phyloP scores from a whole-genome alignment of 805 yeast species.

The Cyberlindnera mississippiensis region DNA sequence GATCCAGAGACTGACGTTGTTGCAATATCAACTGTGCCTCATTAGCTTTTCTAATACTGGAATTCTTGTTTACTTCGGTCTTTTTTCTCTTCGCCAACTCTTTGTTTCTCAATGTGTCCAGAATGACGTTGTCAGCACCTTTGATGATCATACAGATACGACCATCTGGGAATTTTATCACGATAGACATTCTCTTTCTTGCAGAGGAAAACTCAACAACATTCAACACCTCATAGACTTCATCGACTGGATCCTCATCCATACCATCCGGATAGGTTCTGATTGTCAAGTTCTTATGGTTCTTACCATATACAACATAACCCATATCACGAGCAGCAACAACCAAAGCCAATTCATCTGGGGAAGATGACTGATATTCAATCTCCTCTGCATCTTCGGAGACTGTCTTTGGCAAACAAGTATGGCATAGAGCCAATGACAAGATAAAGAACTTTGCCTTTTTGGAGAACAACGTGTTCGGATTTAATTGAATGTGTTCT shows the following conservation, averaged over 20 bases:
- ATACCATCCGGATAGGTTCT: conserved; percentile 84
- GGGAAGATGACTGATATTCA: conserved; percentile 90
- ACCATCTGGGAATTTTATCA: conserved; percentile 72
- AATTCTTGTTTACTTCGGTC: conserved; percentile 52
- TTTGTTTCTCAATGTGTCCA: conserved; percentile 62
- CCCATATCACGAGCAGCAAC: conserved; percentile 96
- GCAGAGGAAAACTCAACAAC: conserved; percentile 80
- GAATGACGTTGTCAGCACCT: conserved; percentile 91
- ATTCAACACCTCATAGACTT: conserved; percentile 72
- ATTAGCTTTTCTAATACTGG: conserved; percentile 60
- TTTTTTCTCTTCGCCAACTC: conserved; percentile 61
- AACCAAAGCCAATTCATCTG: conserved; percentile 92
- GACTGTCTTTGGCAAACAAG: conserved; percentile 71
- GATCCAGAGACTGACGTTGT: conserved; percentile 46
- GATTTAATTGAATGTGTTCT: conserved; percentile 64
- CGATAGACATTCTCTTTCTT: conserved; percentile 92
- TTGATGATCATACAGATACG: conserved; percentile 78
- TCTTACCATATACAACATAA: conserved; percentile 70
- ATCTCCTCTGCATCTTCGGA: conserved; percentile 41
- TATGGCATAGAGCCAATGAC: conserved; percentile 82
- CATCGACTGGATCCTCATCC: conserved; percentile 56
- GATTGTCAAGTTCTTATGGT: conserved; percentile 54
- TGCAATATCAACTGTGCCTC: conserved; percentile 77
- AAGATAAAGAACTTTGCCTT: conserved; percentile 77
- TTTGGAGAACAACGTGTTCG: conserved; percentile 63